Conservation (phyloP, 2,329 filamentous ascomycete species). For the Cryphonectria radicalis region DNA sequence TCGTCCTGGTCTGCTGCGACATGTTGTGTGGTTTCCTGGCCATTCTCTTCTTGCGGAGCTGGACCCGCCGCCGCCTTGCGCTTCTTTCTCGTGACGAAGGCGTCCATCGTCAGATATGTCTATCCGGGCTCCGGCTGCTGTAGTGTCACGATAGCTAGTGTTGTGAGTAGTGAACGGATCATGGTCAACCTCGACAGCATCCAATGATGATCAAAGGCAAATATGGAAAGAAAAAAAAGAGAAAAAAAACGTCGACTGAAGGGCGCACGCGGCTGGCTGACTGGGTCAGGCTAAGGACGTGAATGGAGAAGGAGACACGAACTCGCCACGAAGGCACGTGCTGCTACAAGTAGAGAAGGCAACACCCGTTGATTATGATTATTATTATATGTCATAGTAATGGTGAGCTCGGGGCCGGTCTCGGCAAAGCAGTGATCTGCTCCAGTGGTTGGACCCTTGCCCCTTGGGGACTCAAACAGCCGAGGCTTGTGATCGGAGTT, state of each 20-base stretch:
- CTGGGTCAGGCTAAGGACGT: too few species aligned
- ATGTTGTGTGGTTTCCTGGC: conserved; percentile 33
- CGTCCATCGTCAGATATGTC: conserved; percentile 52
- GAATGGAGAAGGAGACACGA: conserved; percentile 7
- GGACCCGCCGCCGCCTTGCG: conserved; percentile 46
- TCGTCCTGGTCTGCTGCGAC: conserved; percentile 59
- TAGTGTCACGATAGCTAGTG: neutral
- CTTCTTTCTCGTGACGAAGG: conserved; percentile 60
- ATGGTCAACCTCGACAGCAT: neutral
- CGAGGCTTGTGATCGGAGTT: conserved; percentile 24
- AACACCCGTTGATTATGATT: too few species aligned
- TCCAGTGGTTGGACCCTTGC: too few species aligned
- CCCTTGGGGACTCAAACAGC: conserved; percentile 5
- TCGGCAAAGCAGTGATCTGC: conserved; percentile 17
- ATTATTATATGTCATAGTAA: too few species aligned
- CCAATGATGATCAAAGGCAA: conserved; percentile 2
- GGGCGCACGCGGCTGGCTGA: conserved; percentile 12
- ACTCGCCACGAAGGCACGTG: conserved; percentile 29
- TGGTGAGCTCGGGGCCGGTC: conserved; percentile 12
- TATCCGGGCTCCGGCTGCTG: conserved; percentile 6
- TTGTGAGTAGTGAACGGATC: too few species aligned
- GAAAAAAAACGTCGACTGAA: conserved; percentile 7
- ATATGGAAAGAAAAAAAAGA: neutral
- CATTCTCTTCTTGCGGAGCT: conserved; percentile 13
- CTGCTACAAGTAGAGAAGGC: neutral